Conservation (phyloP, 2,329 filamentous ascomycete species). For the Lanzia echinophila region DNA sequence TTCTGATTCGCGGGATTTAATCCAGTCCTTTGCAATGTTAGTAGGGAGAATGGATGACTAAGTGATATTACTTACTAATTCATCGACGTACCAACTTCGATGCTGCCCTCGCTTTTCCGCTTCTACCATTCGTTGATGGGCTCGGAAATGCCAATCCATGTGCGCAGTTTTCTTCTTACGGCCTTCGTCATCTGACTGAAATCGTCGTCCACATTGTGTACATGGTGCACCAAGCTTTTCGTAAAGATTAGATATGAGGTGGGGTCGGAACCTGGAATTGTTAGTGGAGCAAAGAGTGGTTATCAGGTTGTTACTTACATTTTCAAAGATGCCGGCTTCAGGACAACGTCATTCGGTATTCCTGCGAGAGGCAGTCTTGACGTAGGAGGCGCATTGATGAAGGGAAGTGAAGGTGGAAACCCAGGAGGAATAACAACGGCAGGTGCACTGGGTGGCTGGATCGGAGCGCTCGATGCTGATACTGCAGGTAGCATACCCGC, state of each 20-base stretch:
- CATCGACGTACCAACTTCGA: constrained; percentile 90
- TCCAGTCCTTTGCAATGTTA: constrained; percentile 64
- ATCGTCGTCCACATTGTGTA: constrained; percentile 84
- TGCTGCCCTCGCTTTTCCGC: constrained; percentile 81
- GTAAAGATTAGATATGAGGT: constrained; percentile 68
- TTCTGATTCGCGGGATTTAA: constrained; percentile 73
- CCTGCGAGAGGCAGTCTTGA: constrained; percentile 22
- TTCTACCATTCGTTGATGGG: constrained; percentile 82
- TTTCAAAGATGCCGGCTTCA: constrained; percentile 65
- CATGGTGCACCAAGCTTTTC: constrained; percentile 81
- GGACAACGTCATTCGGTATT: constrained; percentile 43
- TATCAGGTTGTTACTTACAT: constrained; percentile 47
- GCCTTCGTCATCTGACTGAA: constrained; percentile 69
- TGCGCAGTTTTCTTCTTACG: constrained; percentile 82
- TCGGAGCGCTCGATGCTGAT: constrained; percentile 35
- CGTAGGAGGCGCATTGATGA: constrained; percentile 18
- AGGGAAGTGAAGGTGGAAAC: constrained; percentile 30
- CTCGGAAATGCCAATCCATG: constrained; percentile 97
- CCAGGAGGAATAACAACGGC: constrained; percentile 36
- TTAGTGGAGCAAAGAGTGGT: constrained; percentile 12
- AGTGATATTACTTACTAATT: constrained; percentile 53
- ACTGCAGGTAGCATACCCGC: constrained; percentile 56
- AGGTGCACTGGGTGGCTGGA: constrained; percentile 33
- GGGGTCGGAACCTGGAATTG: constrained; percentile 57
- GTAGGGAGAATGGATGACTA: not conserved